Evolutionary conservation across 2,329 filamentous ascomycete species (phyloP), one percentile per base, ranked within the genome.

Genomic region (Aspergillus novoparasiticus): DNA sequence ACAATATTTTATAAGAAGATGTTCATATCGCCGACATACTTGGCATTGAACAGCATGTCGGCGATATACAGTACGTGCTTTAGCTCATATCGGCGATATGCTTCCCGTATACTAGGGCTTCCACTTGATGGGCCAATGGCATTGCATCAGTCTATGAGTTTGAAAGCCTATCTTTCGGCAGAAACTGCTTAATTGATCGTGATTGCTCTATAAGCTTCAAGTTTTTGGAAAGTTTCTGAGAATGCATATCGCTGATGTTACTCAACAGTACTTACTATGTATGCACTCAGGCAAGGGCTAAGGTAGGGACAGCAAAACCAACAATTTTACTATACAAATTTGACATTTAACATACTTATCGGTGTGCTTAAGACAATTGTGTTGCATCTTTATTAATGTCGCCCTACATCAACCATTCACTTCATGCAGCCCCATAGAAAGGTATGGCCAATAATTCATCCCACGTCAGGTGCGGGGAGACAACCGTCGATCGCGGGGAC

Each of bases 381-480:
- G 26, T 19, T 19, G 16, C 14, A 14, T 19, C 30, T 50, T 9
- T 6, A 28, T 4, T n/a, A 12, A 10, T 4, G 3, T 28, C 14
- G 14, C 14, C 6, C 3, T 50, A n/a, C 26, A 50, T 9, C 19
- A 14, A 50, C 3, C 1, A 26, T 28, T 16, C 5, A 16, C 12
- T 50, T 3, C 45, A 32, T 50, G 11, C n/a, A 23, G 19, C 16
- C n/a, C n/a, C 30, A 21, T 23, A 21, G 30, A 36, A 34, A n/a
- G 30, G 8, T 10, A 21, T 28, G 23, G 48, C 48, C 43, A 46
- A 46, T 46, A 46, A 46, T 53, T 4, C 12, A 53, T 36, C n/a
- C 30, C 34, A 55, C 12, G 34, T 55, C 51, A 55, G 11, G 34
- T 55, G 51, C 51, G 51, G 51, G 51, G 51, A 55, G n/a, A 39